Evolutionary conservation across 1,284 basidiomycete genomes (phyloP).

Genomic region (Vanrija humicola): DNA sequence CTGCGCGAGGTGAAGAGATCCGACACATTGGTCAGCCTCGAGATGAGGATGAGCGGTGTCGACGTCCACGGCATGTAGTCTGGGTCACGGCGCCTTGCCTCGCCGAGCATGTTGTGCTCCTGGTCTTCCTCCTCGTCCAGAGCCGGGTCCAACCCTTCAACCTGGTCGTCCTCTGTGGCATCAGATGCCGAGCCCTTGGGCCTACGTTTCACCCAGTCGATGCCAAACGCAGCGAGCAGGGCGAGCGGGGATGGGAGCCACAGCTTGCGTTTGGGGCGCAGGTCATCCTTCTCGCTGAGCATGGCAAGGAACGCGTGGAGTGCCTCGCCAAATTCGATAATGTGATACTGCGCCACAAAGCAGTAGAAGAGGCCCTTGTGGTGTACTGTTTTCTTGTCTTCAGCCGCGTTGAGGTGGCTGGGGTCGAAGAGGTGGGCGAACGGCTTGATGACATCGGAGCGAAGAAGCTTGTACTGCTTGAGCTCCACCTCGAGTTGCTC

Average conservation of each 20-base stretch:
- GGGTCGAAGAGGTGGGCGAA: conserved; percentile 63
- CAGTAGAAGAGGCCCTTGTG: conserved; percentile 55
- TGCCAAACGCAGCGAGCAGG: conserved; percentile 26
- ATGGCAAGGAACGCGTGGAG: conserved; percentile 55
- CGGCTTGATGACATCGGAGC: conserved; percentile 62
- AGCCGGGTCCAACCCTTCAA: conserved; percentile 21
- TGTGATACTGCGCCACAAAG: conserved; percentile 71
- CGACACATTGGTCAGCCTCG: conserved; percentile 23
- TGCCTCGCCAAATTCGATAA: conserved; percentile 57
- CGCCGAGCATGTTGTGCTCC: conserved; percentile 29
- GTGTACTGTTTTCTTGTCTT: conserved; percentile 14
- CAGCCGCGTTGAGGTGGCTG: conserved; percentile 14
- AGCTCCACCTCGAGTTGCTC: conserved; percentile 34
- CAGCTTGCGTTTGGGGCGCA: conserved; percentile 54
- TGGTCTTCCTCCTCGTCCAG: conserved; percentile 12
- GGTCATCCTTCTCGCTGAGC: conserved; percentile 59
- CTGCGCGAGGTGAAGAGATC: conserved; percentile 42
- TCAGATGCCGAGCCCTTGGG: conserved; percentile 1
- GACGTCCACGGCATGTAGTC: conserved; percentile 45
- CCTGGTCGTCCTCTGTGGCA: conserved; percentile 3
- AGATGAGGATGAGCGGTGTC: conserved; percentile 32
- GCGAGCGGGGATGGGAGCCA: conserved; percentile 63
- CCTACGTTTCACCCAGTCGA: not conserved
- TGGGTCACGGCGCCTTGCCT: conserved; percentile 42
- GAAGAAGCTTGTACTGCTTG: conserved; percentile 50